A percentile compares a stretch with the other conserved stretches of the same genome.
Conservation (phyloP, 495 filamentous ascomycete species). For the Podospora bellae-mahoneyi region DNA sequence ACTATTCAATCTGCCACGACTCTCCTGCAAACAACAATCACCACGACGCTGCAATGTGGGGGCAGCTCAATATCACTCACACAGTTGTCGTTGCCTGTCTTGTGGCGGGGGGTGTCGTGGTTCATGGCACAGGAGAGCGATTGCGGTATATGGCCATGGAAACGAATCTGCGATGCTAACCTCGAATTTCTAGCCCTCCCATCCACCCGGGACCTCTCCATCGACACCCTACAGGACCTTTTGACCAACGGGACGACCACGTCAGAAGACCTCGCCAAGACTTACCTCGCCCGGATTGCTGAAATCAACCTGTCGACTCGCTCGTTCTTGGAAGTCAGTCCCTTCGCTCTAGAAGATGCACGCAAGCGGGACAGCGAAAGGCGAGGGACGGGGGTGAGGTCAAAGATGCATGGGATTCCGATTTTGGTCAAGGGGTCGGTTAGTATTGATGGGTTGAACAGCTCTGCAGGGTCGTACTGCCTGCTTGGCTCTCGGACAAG, state of each 20-base stretch:
- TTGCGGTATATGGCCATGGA: no score
- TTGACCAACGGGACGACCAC: background rate
- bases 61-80: no score
- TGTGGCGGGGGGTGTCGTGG: no score
- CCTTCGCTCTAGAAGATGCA: background rate
- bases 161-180: no score
- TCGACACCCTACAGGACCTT: background rate
- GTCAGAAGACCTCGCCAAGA: background rate
- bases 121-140: no score
- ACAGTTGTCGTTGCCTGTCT: no score
- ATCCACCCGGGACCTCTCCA: background rate
- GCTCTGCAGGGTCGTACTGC: background rate
- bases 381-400: background rate
- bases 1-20: no score
- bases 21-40: no score
- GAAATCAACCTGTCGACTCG: background rate
- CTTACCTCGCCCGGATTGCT: background rate
- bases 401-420: background rate
- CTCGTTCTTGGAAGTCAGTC: background rate
- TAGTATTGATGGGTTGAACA: background rate
- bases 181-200: background rate
- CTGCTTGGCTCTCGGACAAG: background rate
- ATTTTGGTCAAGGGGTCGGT: background rate
- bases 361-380: background rate
- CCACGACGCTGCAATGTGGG: no score